A percentile compares a stretch with the other conserved stretches of the same genome.
Evolutionary conservation across 2,329 filamentous ascomycete genomes (phyloP).

Genomic region (Trichophyton schoenleinii): DNA sequence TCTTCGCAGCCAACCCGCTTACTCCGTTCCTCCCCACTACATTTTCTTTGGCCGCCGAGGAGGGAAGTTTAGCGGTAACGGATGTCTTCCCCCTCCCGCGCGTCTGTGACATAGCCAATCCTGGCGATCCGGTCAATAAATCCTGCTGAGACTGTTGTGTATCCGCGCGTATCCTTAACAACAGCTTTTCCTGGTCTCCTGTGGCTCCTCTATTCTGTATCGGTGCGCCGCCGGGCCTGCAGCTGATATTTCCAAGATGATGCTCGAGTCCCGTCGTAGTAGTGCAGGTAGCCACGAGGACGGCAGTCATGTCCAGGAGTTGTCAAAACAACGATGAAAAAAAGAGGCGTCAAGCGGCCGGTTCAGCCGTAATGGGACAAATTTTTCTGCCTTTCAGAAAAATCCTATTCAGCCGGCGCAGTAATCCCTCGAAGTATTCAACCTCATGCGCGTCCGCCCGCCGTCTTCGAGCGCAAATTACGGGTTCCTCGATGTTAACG

Average conservation of each 20-base stretch:
- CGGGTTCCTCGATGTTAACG: background rate
- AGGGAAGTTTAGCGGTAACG: slow-evolving; percentile 5
- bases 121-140: background rate
- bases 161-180: background rate
- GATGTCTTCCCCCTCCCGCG: slow-evolving; percentile 8
- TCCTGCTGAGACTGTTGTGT: background rate
- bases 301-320: slow-evolving; percentile 13
- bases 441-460: background rate
- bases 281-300: slow-evolving; percentile 7
- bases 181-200: background rate
- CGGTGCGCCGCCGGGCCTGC: slow-evolving; percentile 5
- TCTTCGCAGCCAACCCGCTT: slow-evolving; percentile 24
- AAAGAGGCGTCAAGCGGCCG: background rate
- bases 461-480: background rate
- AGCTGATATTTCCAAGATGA: slow-evolving; percentile 4
- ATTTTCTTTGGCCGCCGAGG: slow-evolving; percentile 1
- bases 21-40: slow-evolving; percentile 7
- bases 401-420: background rate
- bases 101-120: slow-evolving; percentile 11
- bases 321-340: background rate
- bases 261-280: slow-evolving; percentile 9
- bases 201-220: background rate
- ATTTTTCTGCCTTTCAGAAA: background rate
- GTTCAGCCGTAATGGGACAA: background rate
- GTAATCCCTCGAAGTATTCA: background rate